Conservation (phyloP, 192 early-diverging fungal genomes). For the Gonapodya sp. region DNA sequence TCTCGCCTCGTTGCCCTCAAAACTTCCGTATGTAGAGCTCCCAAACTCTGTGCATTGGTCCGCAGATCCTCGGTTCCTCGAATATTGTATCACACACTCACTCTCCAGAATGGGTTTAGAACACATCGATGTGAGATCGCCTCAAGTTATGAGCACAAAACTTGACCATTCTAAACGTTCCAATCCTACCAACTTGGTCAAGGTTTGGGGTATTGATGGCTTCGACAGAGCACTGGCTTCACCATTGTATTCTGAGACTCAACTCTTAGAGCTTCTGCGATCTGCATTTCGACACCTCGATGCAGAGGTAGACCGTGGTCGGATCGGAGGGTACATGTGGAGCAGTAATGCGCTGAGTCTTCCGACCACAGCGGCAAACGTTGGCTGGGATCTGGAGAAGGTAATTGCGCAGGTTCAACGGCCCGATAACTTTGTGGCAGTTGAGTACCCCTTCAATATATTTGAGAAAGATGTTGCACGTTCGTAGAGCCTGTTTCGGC, state of each 20-base stretch:
- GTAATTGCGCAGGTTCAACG: not conserved
- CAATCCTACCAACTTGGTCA: not conserved
- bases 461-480: not conserved
- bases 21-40: not conserved
- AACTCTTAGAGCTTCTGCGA: not conserved
- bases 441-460: not conserved
- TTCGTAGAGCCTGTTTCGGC: too few relatives aligned
- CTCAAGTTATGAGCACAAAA: too few relatives aligned
- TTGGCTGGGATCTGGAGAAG: not conserved
- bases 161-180: not conserved
- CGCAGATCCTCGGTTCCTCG: not conserved
- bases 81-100: not conserved
- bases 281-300: not conserved
- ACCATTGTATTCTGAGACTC: not conserved
- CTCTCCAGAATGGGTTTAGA: not conserved
- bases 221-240: not conserved
- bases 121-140: not conserved
- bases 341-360: not conserved
- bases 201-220: not conserved
- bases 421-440: not conserved
- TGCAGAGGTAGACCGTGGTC: not conserved
- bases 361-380: not conserved
- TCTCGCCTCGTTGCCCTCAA: not conserved
- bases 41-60: not conserved
- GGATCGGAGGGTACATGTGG: not conserved